Evolutionary conservation across 805 yeast species (phyloP), one percentile per base, ranked within the genome.

Genomic region (Saccharomycopsis malanga): DNA sequence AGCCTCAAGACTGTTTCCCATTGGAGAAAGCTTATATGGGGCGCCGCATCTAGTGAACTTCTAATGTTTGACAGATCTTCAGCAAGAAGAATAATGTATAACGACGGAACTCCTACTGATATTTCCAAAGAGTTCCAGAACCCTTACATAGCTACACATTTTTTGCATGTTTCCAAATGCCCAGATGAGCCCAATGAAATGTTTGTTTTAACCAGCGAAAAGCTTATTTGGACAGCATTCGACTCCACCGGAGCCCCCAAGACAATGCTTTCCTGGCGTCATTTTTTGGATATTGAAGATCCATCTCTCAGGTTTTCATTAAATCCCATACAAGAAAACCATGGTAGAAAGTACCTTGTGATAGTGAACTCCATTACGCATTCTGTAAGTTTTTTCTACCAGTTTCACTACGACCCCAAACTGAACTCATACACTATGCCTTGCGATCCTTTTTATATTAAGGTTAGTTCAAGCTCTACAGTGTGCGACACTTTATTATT

Each of bases 231-330:
- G 70, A 55, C 81, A 17, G 66, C 62, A 17, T 52, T 66, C 10
- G 40, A 55, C 2, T 12, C 23, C 36, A 32, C 17, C 12, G 17
- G 17, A 32, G 15, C 17, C 15, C 18, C 17, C 17, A 9, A 63
- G 25, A 69, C 83, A 48, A 50, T 76, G 2, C 56, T 87, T 1
- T 74, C 89, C 0, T 84, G 94, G 89, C 82, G 80, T 51, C 96
- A 87, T 61, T 74, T 65, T 50, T 61, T 83, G 20, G 71, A 72
- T 37, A 68, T 73, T 5, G 53, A 59, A 0, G 95, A 86, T 54
- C 71, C 73, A 1, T 70, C 86, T 0, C 54, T 80, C 46, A 64
- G 42, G 39, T 48, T 43, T 39, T 39, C 46, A 20, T 24, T 47
- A 23, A 42, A 43, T 24, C n/a, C 30, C 2, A 15, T 38, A 4